phyloP scores from a whole-genome alignment of 2,329 filamentous ascomycete species.

The Fusarium neocosmosporiellum region DNA sequence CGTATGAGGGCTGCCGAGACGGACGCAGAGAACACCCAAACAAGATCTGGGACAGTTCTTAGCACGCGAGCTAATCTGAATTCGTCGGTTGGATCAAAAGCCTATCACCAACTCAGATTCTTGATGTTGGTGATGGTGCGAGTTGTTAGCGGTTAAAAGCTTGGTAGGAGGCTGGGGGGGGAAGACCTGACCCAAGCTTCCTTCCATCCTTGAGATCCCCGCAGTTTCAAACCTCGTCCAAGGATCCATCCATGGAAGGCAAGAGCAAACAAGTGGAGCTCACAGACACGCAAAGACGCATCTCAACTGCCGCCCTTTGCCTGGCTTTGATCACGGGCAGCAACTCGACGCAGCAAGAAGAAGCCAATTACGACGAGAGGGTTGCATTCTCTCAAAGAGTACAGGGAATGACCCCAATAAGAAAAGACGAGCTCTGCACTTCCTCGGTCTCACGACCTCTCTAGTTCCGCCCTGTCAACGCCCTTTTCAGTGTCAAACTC shows the following conservation, averaged over 20 bases:
- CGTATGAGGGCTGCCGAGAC: neutral
- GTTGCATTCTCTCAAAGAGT: neutral
- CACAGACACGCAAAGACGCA: neutral
- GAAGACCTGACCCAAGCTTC: neutral
- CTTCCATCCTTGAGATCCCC: slow-evolving; percentile 11
- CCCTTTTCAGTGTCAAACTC: slow-evolving; percentile 31
- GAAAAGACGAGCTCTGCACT: neutral
- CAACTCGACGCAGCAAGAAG: neutral
- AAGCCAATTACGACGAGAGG: neutral
- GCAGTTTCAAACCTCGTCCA: neutral
- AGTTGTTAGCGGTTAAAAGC: neutral
- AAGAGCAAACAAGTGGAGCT: slow-evolving; percentile 10
- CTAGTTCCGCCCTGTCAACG: slow-evolving; percentile 3
- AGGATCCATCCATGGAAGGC: neutral
- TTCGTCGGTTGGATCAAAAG: neutral
- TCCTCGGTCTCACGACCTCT: neutral
- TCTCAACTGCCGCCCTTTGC: slow-evolving; percentile 13
- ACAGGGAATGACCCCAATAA: neutral
- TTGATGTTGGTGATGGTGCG: neutral
- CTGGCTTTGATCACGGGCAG: neutral
- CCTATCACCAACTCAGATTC: neutral
- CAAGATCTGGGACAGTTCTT: neutral
- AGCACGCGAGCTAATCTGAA: neutral
- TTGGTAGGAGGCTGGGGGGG: neutral
- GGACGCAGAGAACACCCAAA: neutral